Base-by-base conservation (phyloP, 306 rosid genomes). In the Alnus rubra region DNA sequence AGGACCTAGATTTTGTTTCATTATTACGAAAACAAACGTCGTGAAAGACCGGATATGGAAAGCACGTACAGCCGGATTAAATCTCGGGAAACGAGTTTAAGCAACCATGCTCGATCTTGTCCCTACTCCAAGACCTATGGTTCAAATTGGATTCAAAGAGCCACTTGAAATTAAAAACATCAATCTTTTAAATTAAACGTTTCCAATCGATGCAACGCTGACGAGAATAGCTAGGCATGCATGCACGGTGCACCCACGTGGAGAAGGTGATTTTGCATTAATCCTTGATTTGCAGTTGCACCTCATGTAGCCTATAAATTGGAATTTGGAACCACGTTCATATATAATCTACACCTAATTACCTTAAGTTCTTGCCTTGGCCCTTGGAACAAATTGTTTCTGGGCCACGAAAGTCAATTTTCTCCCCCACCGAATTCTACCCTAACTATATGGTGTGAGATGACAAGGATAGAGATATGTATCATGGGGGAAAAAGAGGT, bases 271-370 rank as follows among this genome's bases (percentile, higher is more conserved):
- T 74, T 76, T 79, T 67, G 7, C 45, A 5, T 42, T 39, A 3
- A 0, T 3, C 7, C 1, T 5, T 42, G 45, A 42, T 42, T 42
- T 80, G 80, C 76, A 60, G 35, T 14, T 54, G 35, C 14, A 81
- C 71, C 72, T 84, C 83, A 68, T 59, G 7, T 63, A 79, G 75
- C 51, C 55, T 45, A 55, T 28, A 10, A 9, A 59, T 80, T 51
- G 88, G 81, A 87, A 74, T 81, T 86, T 78, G 88, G 23, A 80
- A 52, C 50, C 74, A 55, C 76, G 28, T 23, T 23, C 28, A 23
- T 23, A 23, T 23, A 15, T 74, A 74, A 23, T 79, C 73, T 56
- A 74, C 77, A 76, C 85, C 76, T 48, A 42, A 1, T 33, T 33
- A 76, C 85, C 76, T 48, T 71, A 23, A 23, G 30, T 76, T 70